Percentiles rank a stretch among this genome's conserved stretches.
phyloP scores from a whole-genome alignment of 129 eudicot species.

The Saussurea involucrata region DNA sequence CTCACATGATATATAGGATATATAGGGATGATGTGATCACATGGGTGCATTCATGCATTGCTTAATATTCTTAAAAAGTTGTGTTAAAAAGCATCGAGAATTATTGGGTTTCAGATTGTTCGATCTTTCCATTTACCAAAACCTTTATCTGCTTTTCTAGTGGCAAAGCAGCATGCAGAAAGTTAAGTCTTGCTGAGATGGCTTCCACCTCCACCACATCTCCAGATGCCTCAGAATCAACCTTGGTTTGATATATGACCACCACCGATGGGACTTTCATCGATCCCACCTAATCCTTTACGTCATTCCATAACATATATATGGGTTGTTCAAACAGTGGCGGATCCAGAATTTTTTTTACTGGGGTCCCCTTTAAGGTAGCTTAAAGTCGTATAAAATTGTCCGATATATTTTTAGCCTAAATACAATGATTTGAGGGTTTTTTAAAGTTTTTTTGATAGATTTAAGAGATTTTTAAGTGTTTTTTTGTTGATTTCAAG shows the following conservation, averaged over 20 bases:
- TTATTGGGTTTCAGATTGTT: conserved; percentile 9
- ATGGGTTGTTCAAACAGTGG: too few relatives aligned
- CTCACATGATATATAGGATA: neutral
- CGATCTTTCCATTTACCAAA: neutral
- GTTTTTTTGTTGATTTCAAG: too few relatives aligned
- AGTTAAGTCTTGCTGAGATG: conserved; percentile 21
- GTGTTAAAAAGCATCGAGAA: conserved; percentile 3
- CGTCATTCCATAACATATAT: neutral
- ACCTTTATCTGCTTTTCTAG: conserved; percentile 22
- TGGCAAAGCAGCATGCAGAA: conserved; percentile 10
- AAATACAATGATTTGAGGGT: too few relatives aligned
- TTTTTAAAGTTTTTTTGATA: too few relatives aligned
- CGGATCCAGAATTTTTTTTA: too few relatives aligned
- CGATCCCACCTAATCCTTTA: conserved; percentile 15
- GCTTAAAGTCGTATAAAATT: too few relatives aligned
- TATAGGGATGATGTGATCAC: conserved; percentile 14
- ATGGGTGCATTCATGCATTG: conserved; percentile 7
- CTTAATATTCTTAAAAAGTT: conserved; percentile 9
- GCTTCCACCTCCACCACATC: neutral
- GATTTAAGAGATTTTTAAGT: too few relatives aligned
- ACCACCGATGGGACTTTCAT: conserved; percentile 7
- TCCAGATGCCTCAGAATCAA: conserved; percentile 17
- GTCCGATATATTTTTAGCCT: too few relatives aligned
- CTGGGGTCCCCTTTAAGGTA: too few relatives aligned
- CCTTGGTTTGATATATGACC: conserved; percentile 3